Evolutionary conservation across 768 basidiomycete species (phyloP).

Genomic region (Lentinula detonsa): DNA sequence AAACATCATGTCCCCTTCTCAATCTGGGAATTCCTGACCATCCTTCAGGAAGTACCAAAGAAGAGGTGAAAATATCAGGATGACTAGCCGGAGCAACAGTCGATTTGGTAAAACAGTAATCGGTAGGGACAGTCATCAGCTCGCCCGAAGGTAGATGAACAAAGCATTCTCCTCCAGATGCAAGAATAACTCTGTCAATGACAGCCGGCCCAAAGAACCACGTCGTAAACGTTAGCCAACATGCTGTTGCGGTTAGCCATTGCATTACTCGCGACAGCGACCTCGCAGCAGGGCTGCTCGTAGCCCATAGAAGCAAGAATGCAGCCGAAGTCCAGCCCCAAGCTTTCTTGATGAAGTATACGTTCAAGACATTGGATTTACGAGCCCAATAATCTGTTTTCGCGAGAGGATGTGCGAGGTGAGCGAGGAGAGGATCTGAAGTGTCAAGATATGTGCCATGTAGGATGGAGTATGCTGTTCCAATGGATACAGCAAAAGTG

Average conservation of each 20-base stretch:
- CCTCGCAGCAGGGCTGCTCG: constrained; percentile 42
- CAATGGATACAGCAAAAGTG: constrained; percentile 44
- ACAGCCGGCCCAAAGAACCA: constrained; percentile 91
- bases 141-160: constrained; percentile 53
- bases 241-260: constrained; percentile 51
- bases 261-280: constrained; percentile 38
- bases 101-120: constrained; percentile 49
- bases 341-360: constrained; percentile 81
- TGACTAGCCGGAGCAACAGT: constrained; percentile 55
- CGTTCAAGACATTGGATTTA: constrained; percentile 79
- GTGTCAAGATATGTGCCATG: constrained; percentile 78
- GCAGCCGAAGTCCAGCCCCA: constrained; percentile 85
- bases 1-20: constrained; percentile 84
- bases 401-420: constrained; percentile 64
- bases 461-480: constrained; percentile 61
- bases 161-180: constrained; percentile 77
- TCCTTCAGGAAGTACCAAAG: constrained; percentile 28
- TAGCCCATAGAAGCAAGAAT: constrained; percentile 54
- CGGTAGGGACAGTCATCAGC: constrained; percentile 44
- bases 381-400: constrained; percentile 67
- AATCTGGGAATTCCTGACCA: constrained; percentile 56
- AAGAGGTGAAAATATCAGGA: constrained; percentile 51
- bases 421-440: constrained; percentile 65
- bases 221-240: constrained; percentile 71
- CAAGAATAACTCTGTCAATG: constrained; percentile 55